Base-by-base conservation (phyloP, 1,284 basidiomycete species). In the Apiotrichum akiyoshidainum region DNA sequence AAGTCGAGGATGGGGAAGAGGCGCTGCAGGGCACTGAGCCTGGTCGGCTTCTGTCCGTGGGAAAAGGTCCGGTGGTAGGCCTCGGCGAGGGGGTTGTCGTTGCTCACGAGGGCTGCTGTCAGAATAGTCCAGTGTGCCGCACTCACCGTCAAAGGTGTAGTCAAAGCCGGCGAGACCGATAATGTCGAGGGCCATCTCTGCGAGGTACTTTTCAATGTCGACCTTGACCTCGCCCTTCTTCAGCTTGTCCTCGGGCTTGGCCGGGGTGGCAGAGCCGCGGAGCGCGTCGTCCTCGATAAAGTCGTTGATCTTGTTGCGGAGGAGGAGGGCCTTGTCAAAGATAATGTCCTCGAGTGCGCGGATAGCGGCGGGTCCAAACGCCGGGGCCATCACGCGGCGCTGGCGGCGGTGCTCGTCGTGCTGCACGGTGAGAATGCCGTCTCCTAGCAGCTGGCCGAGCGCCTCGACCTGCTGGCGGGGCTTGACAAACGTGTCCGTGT, bases 121-220 rank as follows among this genome's bases (percentile, higher is more conserved):
- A 50, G 37, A 2, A 16, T 9, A 1, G 1, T 11, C 11, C 10
- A 11, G 45, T 13, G 14, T 1, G 9, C 14, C 14, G n/a, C 67
- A 64, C 86, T 86, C 17, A 85, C 85, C 35, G 87, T 84, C 46
- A 84, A 78, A 12, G 85, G 85, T 52, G 89, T 87, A 53, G 85
- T 81, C 65, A 87, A 78, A 3, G 85, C 85, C 84, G 37, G 87
- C 84, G 45, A 84, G 77, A 11, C 85, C 85, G 52, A 89, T 86
- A 52, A 85, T 81, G 65, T 87, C 87, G 12, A 87, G 78, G 1
- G 85, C 85, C n/a, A 85, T 82, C 19, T 83, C 81, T 2, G 80
- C 81, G 4, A 87, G 78, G 83, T 84, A 86, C 21, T 77, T 67
- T 48, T 85, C 73, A 13, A 82, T 81, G 60, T 89, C 85, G 31